Evolutionary conservation across 2,329 filamentous ascomycete species (phyloP).

Genomic region (Metarhizium guizhouense): DNA sequence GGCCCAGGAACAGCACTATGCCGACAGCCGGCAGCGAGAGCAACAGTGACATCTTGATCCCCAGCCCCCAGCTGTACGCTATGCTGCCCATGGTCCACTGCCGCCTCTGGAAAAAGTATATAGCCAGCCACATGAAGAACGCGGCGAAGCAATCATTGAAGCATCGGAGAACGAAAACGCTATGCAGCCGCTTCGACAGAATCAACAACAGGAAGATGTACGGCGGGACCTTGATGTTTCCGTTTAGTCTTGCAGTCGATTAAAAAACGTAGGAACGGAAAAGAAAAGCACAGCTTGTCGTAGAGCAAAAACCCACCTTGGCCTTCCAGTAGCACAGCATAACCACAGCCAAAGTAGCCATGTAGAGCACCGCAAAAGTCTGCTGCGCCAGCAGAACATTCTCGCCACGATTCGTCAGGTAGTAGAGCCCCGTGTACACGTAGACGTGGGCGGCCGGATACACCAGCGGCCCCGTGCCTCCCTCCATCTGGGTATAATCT

Average conservation of each 20-base stretch:
- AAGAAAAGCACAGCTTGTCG: neutral
- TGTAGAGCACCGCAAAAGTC: slow-evolving; percentile 72
- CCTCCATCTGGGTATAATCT: slow-evolving; percentile 78
- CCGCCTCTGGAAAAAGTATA: slow-evolving; percentile 67
- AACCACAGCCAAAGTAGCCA: slow-evolving; percentile 65
- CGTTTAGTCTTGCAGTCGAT: neutral
- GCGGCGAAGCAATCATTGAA: slow-evolving; percentile 95
- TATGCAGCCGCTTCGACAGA: slow-evolving; percentile 86
- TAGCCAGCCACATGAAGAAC: slow-evolving; percentile 73
- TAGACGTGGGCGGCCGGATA: slow-evolving; percentile 94
- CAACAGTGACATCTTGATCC: slow-evolving; percentile 91
- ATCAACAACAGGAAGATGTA: slow-evolving; percentile 82
- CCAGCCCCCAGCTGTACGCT: slow-evolving; percentile 69
- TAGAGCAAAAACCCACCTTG: slow-evolving; percentile 36
- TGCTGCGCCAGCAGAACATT: slow-evolving; percentile 76
- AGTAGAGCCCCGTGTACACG: slow-evolving; percentile 73
- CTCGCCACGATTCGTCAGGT: slow-evolving; percentile 64
- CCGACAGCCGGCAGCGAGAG: slow-evolving; percentile 75
- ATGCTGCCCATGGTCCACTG: slow-evolving; percentile 66
- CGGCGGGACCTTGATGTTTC: slow-evolving; percentile 55
- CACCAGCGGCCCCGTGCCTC: slow-evolving; percentile 85
- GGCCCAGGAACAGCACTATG: slow-evolving; percentile 63
- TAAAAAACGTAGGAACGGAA: too few relatives aligned
- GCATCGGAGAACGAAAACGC: slow-evolving; percentile 81
- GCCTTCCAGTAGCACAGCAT: slow-evolving; percentile 74